Evolutionary conservation across 2,329 filamentous ascomycete species (phyloP).

Genomic region (Calonectria henricotiae): DNA sequence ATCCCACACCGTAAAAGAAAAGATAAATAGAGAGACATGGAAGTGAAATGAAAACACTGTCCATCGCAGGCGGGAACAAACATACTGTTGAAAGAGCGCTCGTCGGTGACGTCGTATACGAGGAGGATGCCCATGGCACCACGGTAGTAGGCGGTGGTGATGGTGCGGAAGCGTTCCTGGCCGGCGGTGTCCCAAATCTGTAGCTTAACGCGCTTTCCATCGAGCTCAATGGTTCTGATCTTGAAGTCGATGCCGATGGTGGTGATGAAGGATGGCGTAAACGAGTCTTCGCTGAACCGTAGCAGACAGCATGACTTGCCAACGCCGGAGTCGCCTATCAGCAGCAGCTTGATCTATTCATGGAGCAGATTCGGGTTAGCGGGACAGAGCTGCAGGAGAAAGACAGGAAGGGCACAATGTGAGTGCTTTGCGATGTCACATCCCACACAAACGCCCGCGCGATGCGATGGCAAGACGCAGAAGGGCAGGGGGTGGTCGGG

Average conservation of each 20-base stretch:
- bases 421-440: conserved; percentile 1
- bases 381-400: conserved; percentile 5
- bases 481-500: conserved; percentile 32
- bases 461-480: conserved; percentile 28
- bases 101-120: conserved; percentile 98
- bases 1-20: neutral
- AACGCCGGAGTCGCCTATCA: conserved; percentile 97
- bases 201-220: conserved; percentile 98
- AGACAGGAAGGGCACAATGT: conserved; percentile 6
- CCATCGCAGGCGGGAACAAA: conserved; percentile 25
- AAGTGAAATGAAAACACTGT: neutral
- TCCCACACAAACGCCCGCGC: neutral
- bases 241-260: conserved; percentile 99
- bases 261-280: conserved; percentile 97
- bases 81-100: conserved; percentile 95
- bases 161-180: conserved; percentile 98
- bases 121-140: conserved; percentile 98
- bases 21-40: too few species aligned
- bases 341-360: conserved; percentile 90
- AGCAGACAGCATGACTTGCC: conserved; percentile 98
- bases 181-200: conserved; percentile 99
- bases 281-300: conserved; percentile 97
- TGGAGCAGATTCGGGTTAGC: conserved; percentile 37
- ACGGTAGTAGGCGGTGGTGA: conserved; percentile 98
- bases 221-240: conserved; percentile 98